These are phyloP conservation scores for Trichophyton verrucosum DNA, from an alignment of 2,329 filamentous ascomycete genomes.

Conservation along the genomic window DNA sequence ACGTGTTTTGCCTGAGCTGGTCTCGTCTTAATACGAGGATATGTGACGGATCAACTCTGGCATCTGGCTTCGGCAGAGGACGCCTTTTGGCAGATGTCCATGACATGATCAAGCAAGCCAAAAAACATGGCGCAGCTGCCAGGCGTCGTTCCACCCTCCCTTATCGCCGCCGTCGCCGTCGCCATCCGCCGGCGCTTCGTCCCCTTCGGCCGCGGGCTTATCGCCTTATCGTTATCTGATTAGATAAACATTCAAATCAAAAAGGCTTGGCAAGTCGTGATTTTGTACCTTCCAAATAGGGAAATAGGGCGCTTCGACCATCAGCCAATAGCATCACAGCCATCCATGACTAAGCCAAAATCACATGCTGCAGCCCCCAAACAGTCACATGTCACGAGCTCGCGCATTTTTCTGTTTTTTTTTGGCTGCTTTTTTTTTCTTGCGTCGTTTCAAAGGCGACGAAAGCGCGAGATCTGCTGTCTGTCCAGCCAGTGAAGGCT, in stretches of 20 bases:
- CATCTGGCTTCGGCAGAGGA: too few relatives aligned
- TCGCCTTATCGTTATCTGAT: constrained; percentile 3
- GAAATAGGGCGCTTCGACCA: not conserved
- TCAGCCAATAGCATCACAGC: not conserved
- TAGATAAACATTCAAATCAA: not conserved
- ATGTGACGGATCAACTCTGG: not conserved
- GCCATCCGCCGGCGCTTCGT: not conserved
- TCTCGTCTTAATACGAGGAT: not conserved
- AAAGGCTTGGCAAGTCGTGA: not conserved
- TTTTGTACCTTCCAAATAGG: not conserved
- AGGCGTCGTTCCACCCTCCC: too few relatives aligned
- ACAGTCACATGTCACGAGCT: constrained; percentile 1
- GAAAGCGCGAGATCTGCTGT: not conserved
- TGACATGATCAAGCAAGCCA: too few relatives aligned
- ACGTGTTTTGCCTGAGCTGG: not conserved
- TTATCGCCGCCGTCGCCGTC: too few relatives aligned
- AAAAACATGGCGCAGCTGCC: too few relatives aligned
- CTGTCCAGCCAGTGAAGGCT: not conserved
- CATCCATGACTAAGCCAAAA: not conserved
- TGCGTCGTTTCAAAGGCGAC: not conserved
- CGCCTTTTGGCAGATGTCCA: too few relatives aligned
- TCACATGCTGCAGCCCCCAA: not conserved
- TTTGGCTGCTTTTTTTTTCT: not conserved
- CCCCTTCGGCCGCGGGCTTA: not conserved
- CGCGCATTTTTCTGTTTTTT: not conserved